Evolutionary conservation across 208 protist species (phyloP), one percentile per base, ranked within the genome.

Genomic region (Phytomonas sp.): DNA sequence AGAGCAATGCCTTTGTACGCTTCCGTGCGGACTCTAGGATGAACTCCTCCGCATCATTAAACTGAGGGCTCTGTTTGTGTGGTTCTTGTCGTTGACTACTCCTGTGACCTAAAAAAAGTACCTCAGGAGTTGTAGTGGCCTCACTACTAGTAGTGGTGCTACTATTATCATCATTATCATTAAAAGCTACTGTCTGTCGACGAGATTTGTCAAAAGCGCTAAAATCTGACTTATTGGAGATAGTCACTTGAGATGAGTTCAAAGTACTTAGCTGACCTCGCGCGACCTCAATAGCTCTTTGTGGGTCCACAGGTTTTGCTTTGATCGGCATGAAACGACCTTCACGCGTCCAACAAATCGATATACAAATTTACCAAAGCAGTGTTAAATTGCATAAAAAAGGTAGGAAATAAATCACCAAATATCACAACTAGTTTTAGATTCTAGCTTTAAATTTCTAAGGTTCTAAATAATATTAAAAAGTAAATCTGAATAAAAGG

Each of bases 291-390:
- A 82, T 78, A 0, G 87, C 85, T 29, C 79, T 75, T 10, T 76
- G 65, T 5, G 86, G 81, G 60, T 89, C 80, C 31, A 95, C 81
- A 4, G 59, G 75, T 63, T 88, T 93, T 29, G 90, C 80, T 63
- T 95, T 95, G 67, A 94, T 91, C 30, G 81, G 73, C 89, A 94
- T 94, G 1, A 45, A 40, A 29, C 19, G 29, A 26, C 45, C 45
- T 16, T 56, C 6, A 26, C 45, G 23, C 1, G 45, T 26, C 45
- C 16, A 26, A 26, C 45, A 56, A 19, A 56, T 56, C 23, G 19
- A 56, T 56, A 19, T 56, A 56, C 45, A 56, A 56, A 56, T 56
- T 56, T 56, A 26, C 45, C 11, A 49, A 19, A 23, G 2, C 16
- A 56, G 19, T 26, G 16, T 19, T 56, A 23, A 56, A 23, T 56